Evolutionary conservation across 1,284 basidiomycete species (phyloP), one percentile per base, ranked within the genome.

Genomic region (Ustilago xerochloae): DNA sequence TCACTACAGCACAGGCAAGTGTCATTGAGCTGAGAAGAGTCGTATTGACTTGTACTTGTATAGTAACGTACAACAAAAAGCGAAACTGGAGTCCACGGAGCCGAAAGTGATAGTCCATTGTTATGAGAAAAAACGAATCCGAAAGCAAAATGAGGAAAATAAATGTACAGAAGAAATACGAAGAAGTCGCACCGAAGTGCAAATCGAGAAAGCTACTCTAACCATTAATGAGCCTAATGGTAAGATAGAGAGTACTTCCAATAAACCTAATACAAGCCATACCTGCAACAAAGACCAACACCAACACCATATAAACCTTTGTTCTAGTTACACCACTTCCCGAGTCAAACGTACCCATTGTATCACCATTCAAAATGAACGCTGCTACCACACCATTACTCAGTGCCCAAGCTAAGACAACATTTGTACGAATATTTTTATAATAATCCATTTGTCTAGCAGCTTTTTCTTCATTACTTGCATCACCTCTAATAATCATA

Each of bases 391-490:
- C 57, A 33, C 75, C 80, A 83, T 95, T 94, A 26, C 91, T 91
- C 58, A 95, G 82, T 2, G 93, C 90, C 91, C 94, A 96, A 4
- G 89, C 88, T 50, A 98, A 87, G 43, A 98, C 86, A 22, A 94
- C 93, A 85, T 95, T 96, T 12, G 94, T 97, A 63, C 94, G 87
- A 75, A 97, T 92, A 82, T 92, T 92, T 0, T 79, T 82, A 62
- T 86, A 86, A 71, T 85, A 86, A 59, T 86, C 85, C 68, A 72
- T 81, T 77, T 78, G 82, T 35, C 54, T 46, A 0, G 63, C 63
- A 3, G 64, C 72, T 54, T 84, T 84, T 58, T 85, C 81, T 26
- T 82, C 81, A 43, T 67, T 54, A 39, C 61, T 72, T 10, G 79
- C 77, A 12, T 82, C 75, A 35, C 83, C 82, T 18, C 83, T 76